Base-by-base conservation (phyloP, 2,329 filamentous ascomycete genomes). In the Diaporthe citrichinensis region DNA sequence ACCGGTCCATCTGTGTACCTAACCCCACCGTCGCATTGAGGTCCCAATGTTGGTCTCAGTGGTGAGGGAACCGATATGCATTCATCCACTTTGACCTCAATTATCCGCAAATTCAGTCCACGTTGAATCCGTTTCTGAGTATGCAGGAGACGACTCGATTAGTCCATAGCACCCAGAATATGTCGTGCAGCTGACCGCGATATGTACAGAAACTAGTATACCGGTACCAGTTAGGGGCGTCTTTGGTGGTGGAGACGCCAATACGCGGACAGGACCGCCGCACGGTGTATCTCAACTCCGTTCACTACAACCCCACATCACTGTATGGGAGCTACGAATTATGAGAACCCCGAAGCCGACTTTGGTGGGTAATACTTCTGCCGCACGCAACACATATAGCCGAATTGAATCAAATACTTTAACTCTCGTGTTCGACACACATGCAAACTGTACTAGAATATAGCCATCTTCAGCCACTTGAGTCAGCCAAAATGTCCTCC, bases 241-340 rank as follows among this genome's bases (percentile, higher is more conserved):
- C 36, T 20, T 25, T 25, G 8, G 4, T 44, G 7, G 14, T 46
- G 59, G 14, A 46, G 25, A 12, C 36, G 36, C 36, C n/a, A 8
- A 28, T 17, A 28, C n/a, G n/a, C 2, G 46, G 23, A 28, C 2
- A 17, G 6, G 5, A 28, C 46, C 6, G 23, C 46, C 59, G 36
- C 25, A 17, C 65, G 65, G 65, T 53, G 34, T 53, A 68, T 28
- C n/a, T 68, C 65, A 68, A 53, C 31, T 68, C 65, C 65, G 65
- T 3, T 20, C 8, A 4, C 20, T 46, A 2, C 4, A 4, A 12
- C 46, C 34, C 65, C 65, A 41, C 65, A 17, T 53, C n/a, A 4
- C 23, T 4, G 20, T 20, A 41, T 1, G 34, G 10, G n/a, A n/a
- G n/a, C n/a, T 34, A 41, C 28, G 31, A 31, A 57, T 15, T 6